Evolutionary conservation across 805 yeast genomes (phyloP).

Genomic region (Starmera amethionina): DNA sequence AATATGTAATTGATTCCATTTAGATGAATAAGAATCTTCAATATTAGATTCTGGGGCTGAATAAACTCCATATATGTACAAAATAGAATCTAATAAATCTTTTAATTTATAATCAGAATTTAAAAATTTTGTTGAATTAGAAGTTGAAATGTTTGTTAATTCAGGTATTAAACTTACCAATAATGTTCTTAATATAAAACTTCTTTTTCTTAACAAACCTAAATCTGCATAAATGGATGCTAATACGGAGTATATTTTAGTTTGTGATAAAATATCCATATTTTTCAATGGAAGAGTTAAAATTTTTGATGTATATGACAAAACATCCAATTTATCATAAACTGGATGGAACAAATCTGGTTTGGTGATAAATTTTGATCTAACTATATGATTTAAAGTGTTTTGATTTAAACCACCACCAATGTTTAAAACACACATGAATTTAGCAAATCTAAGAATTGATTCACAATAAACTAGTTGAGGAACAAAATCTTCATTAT

Average conservation of each 20-base stretch:
- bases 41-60: conserved; percentile 23
- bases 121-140: conserved; percentile 1
- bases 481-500: conserved; percentile 70
- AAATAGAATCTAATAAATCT: conserved; percentile 37
- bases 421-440: conserved; percentile 42
- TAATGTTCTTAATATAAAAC: conserved; percentile 59
- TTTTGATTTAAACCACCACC: conserved; percentile 37
- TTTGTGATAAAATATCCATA: conserved; percentile 42
- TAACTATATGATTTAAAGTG: conserved; percentile 35
- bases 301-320: conserved; percentile 35
- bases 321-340: conserved; percentile 33
- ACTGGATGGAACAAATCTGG: conserved; percentile 6
- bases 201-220: conserved; percentile 55
- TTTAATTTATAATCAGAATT: conserved; percentile 22
- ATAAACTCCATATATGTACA: conserved; percentile 45
- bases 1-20: conserved; percentile 52
- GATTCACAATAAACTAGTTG: conserved; percentile 70
- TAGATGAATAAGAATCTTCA: conserved; percentile 19
- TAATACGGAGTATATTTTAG: conserved; percentile 53
- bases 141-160: conserved; percentile 7
- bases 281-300: conserved; percentile 34
- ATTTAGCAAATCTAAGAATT: conserved; percentile 50
- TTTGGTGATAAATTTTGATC: conserved; percentile 20
- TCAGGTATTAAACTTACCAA: conserved; percentile 41
- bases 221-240: conserved; percentile 55